Evolutionary conservation across 139 green algal species (phyloP).

Genomic region (Mesostigma viride): DNA sequence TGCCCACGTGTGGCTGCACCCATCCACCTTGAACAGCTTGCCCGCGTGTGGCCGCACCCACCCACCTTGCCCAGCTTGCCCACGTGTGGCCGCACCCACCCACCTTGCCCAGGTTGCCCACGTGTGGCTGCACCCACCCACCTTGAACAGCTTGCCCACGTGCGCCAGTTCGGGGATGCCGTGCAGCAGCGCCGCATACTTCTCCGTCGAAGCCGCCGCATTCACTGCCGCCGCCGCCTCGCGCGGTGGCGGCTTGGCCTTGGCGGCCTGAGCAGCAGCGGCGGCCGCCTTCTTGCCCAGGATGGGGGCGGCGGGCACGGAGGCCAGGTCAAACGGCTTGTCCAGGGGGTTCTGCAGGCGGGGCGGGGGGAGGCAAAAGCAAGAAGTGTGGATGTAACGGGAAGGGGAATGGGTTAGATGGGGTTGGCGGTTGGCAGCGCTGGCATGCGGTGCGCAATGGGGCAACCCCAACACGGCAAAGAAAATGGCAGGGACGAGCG

Average conservation of each 20-base stretch:
- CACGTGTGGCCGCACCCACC: too few species aligned
- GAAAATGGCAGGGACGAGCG: too few species aligned
- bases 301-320: constrained; percentile 21
- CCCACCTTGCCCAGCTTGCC: too few species aligned
- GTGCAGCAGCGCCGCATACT: constrained; percentile 44
- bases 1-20: too few species aligned
- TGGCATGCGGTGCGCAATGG: too few species aligned
- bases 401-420: too few species aligned
- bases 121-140: too few species aligned
- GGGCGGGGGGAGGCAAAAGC: background rate
- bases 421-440: too few species aligned
- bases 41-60: too few species aligned
- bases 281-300: constrained; percentile 26
- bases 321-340: constrained; percentile 21
- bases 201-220: constrained; percentile 19
- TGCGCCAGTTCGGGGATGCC: constrained; percentile 60
- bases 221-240: background rate
- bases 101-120: too few species aligned
- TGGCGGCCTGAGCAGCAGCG: constrained; percentile 23
- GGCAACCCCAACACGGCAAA: too few species aligned
- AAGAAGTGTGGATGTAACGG: background rate
- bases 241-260: constrained; percentile 6
- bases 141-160: constrained; percentile 83
- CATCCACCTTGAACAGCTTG: too few species aligned
- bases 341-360: constrained; percentile 11